A percentile compares a stretch with the other conserved stretches of the same genome.
These are phyloP conservation scores for Hanseniaspora occidentalis DNA, from an alignment of 805 yeast genomes.

Conservation along the genomic window DNA sequence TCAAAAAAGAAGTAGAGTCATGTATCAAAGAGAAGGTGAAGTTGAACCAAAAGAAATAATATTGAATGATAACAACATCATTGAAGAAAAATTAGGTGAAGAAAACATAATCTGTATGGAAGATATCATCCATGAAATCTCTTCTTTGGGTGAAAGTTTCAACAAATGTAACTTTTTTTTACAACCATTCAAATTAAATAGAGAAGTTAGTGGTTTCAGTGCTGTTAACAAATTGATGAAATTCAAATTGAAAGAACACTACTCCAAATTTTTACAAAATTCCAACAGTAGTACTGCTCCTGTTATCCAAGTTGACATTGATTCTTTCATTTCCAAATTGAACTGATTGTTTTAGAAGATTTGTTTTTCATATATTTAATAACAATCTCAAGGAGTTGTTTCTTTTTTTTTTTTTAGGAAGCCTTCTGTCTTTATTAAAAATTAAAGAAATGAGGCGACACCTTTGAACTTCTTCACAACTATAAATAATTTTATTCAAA, in stretches of 20 bases:
- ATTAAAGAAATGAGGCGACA: not conserved
- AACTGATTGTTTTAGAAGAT: slow-evolving; percentile 27
- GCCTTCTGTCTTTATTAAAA: not conserved
- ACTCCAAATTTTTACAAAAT: slow-evolving; percentile 30
- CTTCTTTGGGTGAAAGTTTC: slow-evolving; percentile 51
- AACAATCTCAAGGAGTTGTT: not conserved
- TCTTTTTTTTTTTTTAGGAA: not conserved
- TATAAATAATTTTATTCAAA: too few relatives aligned
- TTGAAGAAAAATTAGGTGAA: slow-evolving; percentile 62
- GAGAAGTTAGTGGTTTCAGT: slow-evolving; percentile 65
- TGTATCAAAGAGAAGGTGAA: slow-evolving; percentile 18
- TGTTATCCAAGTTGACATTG: slow-evolving; percentile 61
- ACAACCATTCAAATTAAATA: slow-evolving; percentile 55
- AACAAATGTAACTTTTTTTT: slow-evolving; percentile 48
- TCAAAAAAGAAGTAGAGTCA: slow-evolving; percentile 63
- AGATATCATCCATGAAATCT: slow-evolving; percentile 65
- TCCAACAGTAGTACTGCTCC: slow-evolving; percentile 55
- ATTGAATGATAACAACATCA: slow-evolving; percentile 60
- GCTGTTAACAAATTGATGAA: slow-evolving; percentile 59
- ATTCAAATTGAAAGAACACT: slow-evolving; percentile 41
- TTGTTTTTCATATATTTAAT: not conserved
- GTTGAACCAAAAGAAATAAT: slow-evolving; percentile 32
- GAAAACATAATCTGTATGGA: slow-evolving; percentile 67
- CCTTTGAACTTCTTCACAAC: not conserved
- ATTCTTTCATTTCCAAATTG: slow-evolving; percentile 52